Evolutionary conservation across 495 filamentous ascomycete genomes (phyloP).

Genomic region (Xylaria flabelliformis): DNA sequence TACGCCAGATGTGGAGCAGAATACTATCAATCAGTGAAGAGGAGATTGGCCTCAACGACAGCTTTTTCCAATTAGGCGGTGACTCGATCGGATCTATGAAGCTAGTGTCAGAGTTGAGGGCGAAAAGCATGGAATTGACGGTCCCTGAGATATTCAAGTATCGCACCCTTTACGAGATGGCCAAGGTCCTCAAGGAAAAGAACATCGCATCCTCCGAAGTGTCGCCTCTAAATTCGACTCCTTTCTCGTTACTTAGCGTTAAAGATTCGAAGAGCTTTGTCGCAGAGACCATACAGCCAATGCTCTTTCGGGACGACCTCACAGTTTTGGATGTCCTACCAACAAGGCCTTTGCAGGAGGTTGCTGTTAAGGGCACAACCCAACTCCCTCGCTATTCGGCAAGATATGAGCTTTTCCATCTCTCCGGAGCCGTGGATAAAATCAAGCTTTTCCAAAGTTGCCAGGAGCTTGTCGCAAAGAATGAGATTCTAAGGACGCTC

Average conservation of each 20-base stretch:
- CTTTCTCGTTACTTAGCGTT: constrained; percentile 43
- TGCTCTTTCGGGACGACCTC: constrained; percentile 50
- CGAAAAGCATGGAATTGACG: constrained; percentile 58
- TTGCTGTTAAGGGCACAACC: constrained; percentile 67
- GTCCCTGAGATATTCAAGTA: constrained; percentile 61
- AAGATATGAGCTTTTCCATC: constrained; percentile 50
- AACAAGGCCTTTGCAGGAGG: constrained; percentile 67
- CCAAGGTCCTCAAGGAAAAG: constrained; percentile 35
- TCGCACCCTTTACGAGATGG: constrained; percentile 57
- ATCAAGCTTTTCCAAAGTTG: constrained; percentile 41
- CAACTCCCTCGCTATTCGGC: constrained; percentile 54
- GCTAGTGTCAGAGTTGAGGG: constrained; percentile 63
- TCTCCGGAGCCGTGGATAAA: constrained; percentile 39
- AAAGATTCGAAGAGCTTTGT: constrained; percentile 41
- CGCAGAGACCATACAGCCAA: constrained; percentile 42
- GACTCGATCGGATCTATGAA: constrained; percentile 77
- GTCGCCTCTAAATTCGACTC: constrained; percentile 29
- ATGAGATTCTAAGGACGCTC: constrained; percentile 74
- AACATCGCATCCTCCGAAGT: constrained; percentile 28
- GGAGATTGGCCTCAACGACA: constrained; percentile 58
- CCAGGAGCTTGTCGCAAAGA: constrained; percentile 56
- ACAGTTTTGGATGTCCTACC: constrained; percentile 63
- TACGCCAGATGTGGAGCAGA: constrained; percentile 44
- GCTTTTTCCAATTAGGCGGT: constrained; percentile 69
- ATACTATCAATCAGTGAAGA: constrained; percentile 45